phyloP scores from a whole-genome alignment of 2,329 filamentous ascomycete species.

The Diplodia corticola region DNA sequence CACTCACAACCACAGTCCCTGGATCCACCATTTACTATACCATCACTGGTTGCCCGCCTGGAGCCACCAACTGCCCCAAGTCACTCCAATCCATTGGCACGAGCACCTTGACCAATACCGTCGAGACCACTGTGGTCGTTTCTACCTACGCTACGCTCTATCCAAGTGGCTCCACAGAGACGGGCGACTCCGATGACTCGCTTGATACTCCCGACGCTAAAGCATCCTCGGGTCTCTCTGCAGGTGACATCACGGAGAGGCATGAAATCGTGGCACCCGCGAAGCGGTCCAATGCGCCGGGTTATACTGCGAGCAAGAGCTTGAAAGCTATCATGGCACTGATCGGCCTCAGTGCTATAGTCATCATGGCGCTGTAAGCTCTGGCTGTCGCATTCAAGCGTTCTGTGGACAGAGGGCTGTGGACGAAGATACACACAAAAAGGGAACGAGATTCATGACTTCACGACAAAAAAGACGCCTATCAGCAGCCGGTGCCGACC shows the following conservation, averaged over 20 bases:
- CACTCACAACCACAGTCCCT: not conserved
- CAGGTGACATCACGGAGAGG: not conserved
- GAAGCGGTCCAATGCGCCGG: not conserved
- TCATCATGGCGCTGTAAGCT: not conserved
- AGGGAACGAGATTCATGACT: not conserved
- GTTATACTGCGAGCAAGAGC: not conserved
- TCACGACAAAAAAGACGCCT: slow-evolving; percentile 5
- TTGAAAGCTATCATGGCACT: not conserved
- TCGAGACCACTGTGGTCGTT: not conserved
- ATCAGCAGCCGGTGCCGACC: not conserved
- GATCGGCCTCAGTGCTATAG: not conserved
- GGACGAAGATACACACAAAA: not conserved
- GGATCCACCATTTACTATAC: not conserved
- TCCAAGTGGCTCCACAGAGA: not conserved
- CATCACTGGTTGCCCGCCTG: not conserved
- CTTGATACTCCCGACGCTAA: not conserved
- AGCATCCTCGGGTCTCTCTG: not conserved
- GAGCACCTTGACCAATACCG: not conserved
- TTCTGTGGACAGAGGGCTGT: not conserved
- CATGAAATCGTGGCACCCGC: not conserved
- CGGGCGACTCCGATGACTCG: not conserved
- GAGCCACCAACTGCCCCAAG: not conserved
- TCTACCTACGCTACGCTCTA: not conserved
- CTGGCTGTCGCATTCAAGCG: not conserved
- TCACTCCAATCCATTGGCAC: not conserved